A percentile compares a stretch with the other conserved stretches of the same genome.
These are phyloP conservation scores for Epichloe coenophiala DNA, from an alignment of 2,329 filamentous ascomycete genomes.

Conservation along the genomic window DNA sequence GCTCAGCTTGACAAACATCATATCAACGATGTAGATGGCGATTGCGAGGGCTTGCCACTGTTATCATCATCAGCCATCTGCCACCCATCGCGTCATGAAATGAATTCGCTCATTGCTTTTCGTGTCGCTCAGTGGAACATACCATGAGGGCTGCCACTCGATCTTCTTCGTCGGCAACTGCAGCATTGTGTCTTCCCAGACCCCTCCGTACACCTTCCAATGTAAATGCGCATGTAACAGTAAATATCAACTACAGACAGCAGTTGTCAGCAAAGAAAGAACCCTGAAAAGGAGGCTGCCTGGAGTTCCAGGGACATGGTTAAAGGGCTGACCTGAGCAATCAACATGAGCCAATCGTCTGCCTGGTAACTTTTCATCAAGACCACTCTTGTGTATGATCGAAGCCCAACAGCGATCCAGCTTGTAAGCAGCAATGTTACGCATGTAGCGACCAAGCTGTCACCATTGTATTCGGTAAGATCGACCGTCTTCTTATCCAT, in stretches of 20 bases:
- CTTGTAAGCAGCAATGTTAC: constrained; percentile 25
- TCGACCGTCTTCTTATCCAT: constrained; percentile 20
- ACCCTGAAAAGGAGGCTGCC: not conserved
- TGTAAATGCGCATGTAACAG: constrained; percentile 32
- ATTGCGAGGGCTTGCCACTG: constrained; percentile 39
- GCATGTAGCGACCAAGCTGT: constrained; percentile 22
- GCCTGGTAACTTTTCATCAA: constrained; percentile 31
- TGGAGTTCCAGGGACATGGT: not conserved
- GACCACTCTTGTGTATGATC: constrained; percentile 29
- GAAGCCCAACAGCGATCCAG: constrained; percentile 28
- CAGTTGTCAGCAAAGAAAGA: constrained; percentile 1
- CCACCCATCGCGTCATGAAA: not conserved
- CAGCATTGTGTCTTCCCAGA: constrained; percentile 33
- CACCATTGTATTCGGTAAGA: constrained; percentile 25
- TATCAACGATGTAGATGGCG: constrained; percentile 35
- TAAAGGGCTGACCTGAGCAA: constrained; percentile 26
- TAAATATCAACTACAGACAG: constrained; percentile 27
- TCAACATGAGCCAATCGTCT: constrained; percentile 42
- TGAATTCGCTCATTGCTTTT: not conserved
- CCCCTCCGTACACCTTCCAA: constrained; percentile 28
- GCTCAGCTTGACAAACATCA: constrained; percentile 45
- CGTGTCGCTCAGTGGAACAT: constrained; percentile 1
- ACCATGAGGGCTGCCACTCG: constrained; percentile 34
- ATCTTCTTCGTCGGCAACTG: constrained; percentile 24
- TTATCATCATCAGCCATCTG: not conserved